Evolutionary conservation across 2,329 filamentous ascomycete species (phyloP), one percentile per base, ranked within the genome.

Genomic region (Beauveria medogensis): DNA sequence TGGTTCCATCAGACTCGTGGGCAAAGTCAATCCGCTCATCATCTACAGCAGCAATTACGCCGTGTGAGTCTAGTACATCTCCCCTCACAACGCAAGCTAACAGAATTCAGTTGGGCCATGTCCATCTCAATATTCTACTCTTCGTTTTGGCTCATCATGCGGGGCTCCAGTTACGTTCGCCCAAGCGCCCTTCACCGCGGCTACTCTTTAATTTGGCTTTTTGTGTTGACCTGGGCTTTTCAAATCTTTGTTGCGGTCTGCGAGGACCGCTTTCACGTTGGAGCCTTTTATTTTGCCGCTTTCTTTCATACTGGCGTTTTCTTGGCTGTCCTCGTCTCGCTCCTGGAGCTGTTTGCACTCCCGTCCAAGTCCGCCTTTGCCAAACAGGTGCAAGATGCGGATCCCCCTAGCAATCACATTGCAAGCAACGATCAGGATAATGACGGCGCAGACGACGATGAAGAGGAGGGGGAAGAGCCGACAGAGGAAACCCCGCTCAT

Each of bases 21-120:
- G 84, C 43, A 95, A 94, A 72, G 77, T 93, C 70, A 97, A 97
- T 69, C 92, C 93, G 1, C 83, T 91, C 67, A 91, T 97, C 67
- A 79, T 94, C n/a, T 94, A 97, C 75, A 92, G 91, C 74, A 95
- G 89, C 67, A 82, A 87, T 53, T 97, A 94, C 71, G 81, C 90
- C 5, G 88, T 97, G 69, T 82, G 70, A 72, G 80, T 75, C 9
- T 0, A 22, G 14, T 1, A 5, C 3, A 3, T 12, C 9, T 18
- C 14, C 4, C 14, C 3, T 51, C 22, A 22, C 10, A 9, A 12
- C 12, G 3, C 28, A 8, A 46, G 8, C 50, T 66, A 70, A 55
- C 69, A 65, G 24, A 9, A 2, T 3, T 4, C 43, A 82, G 80
- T 1, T 96, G 92, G 91, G 84, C 85, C 30, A 95, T 95, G 87